Evolutionary conservation across 768 basidiomycete species (phyloP), one percentile per base, ranked within the genome.

Genomic region (Arthromyces matolae): DNA sequence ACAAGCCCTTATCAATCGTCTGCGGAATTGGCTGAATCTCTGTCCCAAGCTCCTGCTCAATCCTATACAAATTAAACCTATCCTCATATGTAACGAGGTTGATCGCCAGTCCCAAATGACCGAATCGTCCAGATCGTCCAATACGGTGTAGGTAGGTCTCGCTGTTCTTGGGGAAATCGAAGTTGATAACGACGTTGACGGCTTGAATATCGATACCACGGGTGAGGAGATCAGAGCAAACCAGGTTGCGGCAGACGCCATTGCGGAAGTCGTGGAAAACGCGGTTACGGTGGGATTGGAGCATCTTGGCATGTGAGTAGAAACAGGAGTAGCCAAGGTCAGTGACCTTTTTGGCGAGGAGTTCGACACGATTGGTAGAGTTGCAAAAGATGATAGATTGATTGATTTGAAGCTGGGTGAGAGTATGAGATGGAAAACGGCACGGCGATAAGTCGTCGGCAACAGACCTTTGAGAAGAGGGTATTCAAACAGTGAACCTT

Each of bases 371-470:
- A 76, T 97, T 96, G 61, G 95, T 99, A 55, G 95, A 97, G 78
- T 99, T 99, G 73, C 95, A 99, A 73, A 99, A 99, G 65, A 99
- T 99, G 72, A 99, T 98, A 50, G 95, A 97, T 73, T 99, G 95
- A 72, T 99, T 99, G 77, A 99, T 99, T 94, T 98, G 95, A 42
- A 99, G 83, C 92, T 97, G 49, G 48, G 38, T 33, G 16, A 16
- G 41, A 24, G 52, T 50, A 39, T 42, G 48, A 23, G 20, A 28
- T 13, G 13, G 31, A 29, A 3, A 33, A n/a, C 10, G 27, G 13
- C 28, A 37, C 22, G 50, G 16, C 18, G 25, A 29, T 43, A 19
- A 39, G 16, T 46, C n/a, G 28, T 28, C 5, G 25, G 6, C 16
- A 24, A 56, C 73, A 49, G 45, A 93, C 93, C 79, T 97, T 97